Percentiles rank a stretch among this genome's conserved stretches.
phyloP scores from a whole-genome alignment of 768 basidiomycete species.

The Rhodotorula babjevae region DNA sequence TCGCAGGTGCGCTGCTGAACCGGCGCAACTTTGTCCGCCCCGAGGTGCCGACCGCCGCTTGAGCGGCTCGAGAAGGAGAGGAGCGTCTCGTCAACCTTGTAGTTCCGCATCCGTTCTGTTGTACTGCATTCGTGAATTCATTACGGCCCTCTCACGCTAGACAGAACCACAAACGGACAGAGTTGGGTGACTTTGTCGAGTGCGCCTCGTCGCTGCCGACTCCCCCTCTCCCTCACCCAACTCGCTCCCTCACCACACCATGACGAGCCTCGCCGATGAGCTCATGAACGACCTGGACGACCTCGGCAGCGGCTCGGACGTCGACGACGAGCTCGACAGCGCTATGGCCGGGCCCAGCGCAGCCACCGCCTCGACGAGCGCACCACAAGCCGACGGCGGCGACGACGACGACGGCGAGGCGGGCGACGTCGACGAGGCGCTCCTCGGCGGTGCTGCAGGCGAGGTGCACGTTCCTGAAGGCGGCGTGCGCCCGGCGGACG shows the following conservation, averaged over 20 bases:
- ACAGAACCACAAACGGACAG: neutral
- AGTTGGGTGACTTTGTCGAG: neutral
- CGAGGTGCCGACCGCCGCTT: neutral
- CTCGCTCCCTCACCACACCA: neutral
- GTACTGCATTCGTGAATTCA: neutral
- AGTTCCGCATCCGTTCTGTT: neutral
- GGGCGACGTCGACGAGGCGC: conserved; percentile 49
- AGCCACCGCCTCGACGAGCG: conserved; percentile 28
- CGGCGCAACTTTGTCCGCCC: conserved; percentile 2
- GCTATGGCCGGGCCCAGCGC: conserved; percentile 46
- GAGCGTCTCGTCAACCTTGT: neutral
- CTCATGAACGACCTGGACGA: conserved; percentile 81
- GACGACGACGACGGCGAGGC: conserved; percentile 44
- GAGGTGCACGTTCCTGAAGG: conserved; percentile 54
- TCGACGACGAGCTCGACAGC: conserved; percentile 55
- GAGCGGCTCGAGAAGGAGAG: too few species aligned
- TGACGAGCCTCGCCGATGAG: conserved; percentile 69
- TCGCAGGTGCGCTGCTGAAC: conserved; percentile 26
- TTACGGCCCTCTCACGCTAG: neutral
- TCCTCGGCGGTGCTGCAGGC: conserved; percentile 52
- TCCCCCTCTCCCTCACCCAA: neutral
- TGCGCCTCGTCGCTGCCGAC: neutral
- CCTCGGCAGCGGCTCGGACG: conserved; percentile 46
- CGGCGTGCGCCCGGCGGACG: conserved; percentile 87
- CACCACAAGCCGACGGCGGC: conserved; percentile 40